A percentile compares a stretch with the other conserved stretches of the same genome.
These are phyloP conservation scores for Salvia hispanica DNA, from an alignment of 257 asterid species.

Conservation along the genomic window DNA sequence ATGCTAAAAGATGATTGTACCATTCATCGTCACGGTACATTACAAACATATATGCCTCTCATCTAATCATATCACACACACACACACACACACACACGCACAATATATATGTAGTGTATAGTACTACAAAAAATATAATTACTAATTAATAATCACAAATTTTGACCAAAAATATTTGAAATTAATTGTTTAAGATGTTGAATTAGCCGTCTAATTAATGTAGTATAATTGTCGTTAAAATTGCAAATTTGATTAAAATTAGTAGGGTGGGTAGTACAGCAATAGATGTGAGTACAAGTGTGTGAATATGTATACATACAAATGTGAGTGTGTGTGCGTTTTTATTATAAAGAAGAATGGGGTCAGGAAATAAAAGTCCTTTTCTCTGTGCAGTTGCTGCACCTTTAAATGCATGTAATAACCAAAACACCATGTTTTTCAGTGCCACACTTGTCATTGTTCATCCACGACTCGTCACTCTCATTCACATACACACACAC, in stretches of 20 bases:
- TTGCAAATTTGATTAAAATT: too few species aligned
- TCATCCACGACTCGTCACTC: constrained; percentile 59
- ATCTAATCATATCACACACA: not conserved
- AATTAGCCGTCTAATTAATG: too few species aligned
- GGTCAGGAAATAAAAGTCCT: constrained; percentile 48
- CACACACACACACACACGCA: not conserved
- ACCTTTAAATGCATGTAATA: constrained; percentile 44
- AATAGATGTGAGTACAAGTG: not conserved
- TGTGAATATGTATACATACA: not conserved
- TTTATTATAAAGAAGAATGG: not conserved
- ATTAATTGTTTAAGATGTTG: too few species aligned
- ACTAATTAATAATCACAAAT: too few species aligned
- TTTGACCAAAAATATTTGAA: too few species aligned
- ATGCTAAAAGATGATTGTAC: constrained; percentile 32
- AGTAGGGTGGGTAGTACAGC: not conserved
- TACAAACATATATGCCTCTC: not conserved
- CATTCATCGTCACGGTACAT: not conserved
- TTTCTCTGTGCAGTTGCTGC: constrained; percentile 36
- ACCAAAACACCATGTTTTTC: constrained; percentile 74
- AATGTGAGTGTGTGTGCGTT: too few species aligned
- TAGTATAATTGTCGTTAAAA: too few species aligned
- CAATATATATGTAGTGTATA: too few species aligned
- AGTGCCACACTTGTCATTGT: constrained; percentile 74
- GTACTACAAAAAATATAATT: too few species aligned
- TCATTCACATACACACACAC: constrained; percentile 37